Conservation (phyloP, 2,329 filamentous ascomycete species). For the Neocucurbitaria cava region DNA sequence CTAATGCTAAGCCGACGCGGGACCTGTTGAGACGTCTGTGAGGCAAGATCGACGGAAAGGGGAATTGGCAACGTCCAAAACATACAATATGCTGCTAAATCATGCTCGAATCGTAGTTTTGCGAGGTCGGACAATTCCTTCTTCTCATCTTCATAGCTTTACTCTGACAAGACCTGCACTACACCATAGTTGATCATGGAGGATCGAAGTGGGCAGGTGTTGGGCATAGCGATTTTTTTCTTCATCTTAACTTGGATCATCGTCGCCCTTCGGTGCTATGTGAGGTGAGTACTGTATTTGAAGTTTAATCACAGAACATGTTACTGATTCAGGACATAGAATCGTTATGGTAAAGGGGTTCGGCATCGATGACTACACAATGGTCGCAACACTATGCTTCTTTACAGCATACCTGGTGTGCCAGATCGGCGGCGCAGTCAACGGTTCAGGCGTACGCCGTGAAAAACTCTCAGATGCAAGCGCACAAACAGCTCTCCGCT, state of each 20-base stretch:
- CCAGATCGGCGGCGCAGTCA: slow-evolving; percentile 44
- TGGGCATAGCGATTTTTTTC: slow-evolving; percentile 44
- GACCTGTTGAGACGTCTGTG: slow-evolving; percentile 17
- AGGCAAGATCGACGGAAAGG: slow-evolving; percentile 12
- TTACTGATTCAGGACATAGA: slow-evolving; percentile 16
- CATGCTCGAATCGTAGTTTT: neutral
- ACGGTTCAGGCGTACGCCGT: slow-evolving; percentile 48
- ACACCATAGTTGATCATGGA: slow-evolving; percentile 20
- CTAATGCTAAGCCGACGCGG: slow-evolving; percentile 1
- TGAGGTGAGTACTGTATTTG: slow-evolving; percentile 32
- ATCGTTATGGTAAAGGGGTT: slow-evolving; percentile 46
- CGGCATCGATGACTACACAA: slow-evolving; percentile 50
- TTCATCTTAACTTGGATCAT: slow-evolving; percentile 47
- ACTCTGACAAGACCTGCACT: slow-evolving; percentile 2
- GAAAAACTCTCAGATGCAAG: slow-evolving; percentile 35
- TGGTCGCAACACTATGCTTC: slow-evolving; percentile 47
- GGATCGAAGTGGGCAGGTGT: slow-evolving; percentile 35
- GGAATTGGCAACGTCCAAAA: slow-evolving; percentile 2
- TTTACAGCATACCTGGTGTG: slow-evolving; percentile 45
- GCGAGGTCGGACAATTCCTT: neutral
- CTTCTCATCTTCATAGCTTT: slow-evolving; percentile 3
- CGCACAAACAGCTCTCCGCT: slow-evolving; percentile 39
- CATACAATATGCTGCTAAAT: slow-evolving; percentile 16
- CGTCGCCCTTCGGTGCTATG: slow-evolving; percentile 48
- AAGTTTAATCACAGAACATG: neutral